phyloP scores from a whole-genome alignment of 306 rosid species.

The Quercus mongolica region DNA sequence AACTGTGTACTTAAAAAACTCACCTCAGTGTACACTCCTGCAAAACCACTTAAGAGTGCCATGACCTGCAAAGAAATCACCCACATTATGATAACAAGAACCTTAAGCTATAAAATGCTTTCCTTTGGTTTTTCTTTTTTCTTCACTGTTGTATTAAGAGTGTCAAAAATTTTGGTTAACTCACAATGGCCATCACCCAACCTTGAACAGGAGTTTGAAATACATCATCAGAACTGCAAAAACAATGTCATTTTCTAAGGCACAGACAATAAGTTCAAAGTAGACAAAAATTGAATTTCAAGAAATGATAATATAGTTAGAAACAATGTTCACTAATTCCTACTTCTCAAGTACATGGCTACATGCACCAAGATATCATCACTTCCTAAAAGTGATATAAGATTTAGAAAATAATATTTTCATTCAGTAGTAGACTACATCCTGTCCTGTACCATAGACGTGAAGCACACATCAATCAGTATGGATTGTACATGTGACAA shows the following conservation, averaged over 20 bases:
- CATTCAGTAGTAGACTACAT: neutral
- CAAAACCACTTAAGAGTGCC: conserved; percentile 98
- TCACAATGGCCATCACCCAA: conserved; percentile 95
- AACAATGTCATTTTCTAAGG: conserved; percentile 9
- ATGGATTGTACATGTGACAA: conserved; percentile 14
- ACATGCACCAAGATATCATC: neutral
- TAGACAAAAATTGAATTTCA: conserved; percentile 2
- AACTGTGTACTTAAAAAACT: conserved; percentile 24
- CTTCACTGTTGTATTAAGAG: conserved; percentile 7
- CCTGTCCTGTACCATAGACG: neutral
- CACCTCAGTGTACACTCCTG: conserved; percentile 96
- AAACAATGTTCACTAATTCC: conserved; percentile 1
- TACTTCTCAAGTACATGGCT: neutral
- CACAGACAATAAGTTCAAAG: conserved; percentile 6
- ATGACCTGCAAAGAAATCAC: conserved; percentile 54
- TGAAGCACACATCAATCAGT: conserved; percentile 3
- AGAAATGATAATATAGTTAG: neutral
- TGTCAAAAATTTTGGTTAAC: conserved; percentile 30
- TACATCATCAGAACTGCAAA: conserved; percentile 83
- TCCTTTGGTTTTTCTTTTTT: neutral
- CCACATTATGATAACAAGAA: conserved; percentile 15
- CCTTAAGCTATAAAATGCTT: conserved; percentile 7
- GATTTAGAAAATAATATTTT: neutral
- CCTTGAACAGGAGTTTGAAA: conserved; percentile 95
- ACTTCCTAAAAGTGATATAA: neutral